Base-by-base conservation (phyloP, 2,329 filamentous ascomycete genomes). In the Mycosphaerella sp. region DNA sequence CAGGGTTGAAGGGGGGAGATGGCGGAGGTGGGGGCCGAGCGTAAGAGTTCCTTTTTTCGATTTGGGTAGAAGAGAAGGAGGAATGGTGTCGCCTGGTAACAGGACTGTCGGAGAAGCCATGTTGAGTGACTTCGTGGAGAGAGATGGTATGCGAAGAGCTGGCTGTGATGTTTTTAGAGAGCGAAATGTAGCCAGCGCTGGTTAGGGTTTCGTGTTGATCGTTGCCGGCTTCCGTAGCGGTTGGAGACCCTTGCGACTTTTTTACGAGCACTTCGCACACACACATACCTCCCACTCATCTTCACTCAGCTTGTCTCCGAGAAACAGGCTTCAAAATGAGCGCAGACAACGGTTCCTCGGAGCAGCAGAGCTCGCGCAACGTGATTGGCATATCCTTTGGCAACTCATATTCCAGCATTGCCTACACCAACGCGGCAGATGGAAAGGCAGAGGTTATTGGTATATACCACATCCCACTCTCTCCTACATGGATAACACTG, bases 321-420 rank as follows among this genome's bases (percentile, higher is more conserved):
- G 8, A 42, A 9, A 29, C 12, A 50, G 53, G 45, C 51, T 17
- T 21, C 59, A 70, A 58, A 41, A 82, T 76, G 76, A 79, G 72
- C 70, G 76, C 66, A 73, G 79, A 76, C 71, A 74, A 72, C 68
- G 71, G 4, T 29, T 38, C 67, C 65, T 71, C 80, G 66, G 78
- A 58, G 31, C 51, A 58, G 51, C 54, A 62, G 51, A 42, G 49
- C 17, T 49, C 45, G 14, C 61, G 61, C 11, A 62, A 79, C 67
- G 89, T 86, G 70, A 97, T 98, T 75, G 93, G 93, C 72, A 90
- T 98, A 70, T 87, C 91, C 64, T 96, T 97, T 79, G 93, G 93
- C 76, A 98, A 97, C 79, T 91, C 90, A 59, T 95, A 95, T 84
- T 95, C 89, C 77, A 96, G 90, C 57, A 96, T 98, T 75, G 92